Conservation (phyloP, 192 early-diverging fungal species). For the Podila epicladia region DNA sequence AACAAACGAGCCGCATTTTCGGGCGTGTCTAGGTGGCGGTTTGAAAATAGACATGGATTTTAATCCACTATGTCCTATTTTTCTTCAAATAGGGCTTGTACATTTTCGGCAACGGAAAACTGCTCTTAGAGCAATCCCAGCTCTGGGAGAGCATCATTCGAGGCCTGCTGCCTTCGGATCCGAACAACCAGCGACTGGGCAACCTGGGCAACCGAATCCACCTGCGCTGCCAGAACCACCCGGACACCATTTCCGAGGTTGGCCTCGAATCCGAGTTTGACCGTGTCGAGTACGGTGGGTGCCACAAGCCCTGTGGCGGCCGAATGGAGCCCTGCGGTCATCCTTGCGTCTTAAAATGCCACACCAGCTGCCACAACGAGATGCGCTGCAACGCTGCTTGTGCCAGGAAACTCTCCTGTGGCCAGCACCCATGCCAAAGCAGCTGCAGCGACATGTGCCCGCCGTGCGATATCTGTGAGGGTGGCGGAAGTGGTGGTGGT, state of each 20-base stretch:
- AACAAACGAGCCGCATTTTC: not conserved
- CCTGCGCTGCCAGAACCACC: slow-evolving; percentile 52
- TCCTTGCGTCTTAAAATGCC: slow-evolving; percentile 37
- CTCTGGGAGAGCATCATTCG: slow-evolving; percentile 60
- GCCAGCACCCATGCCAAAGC: slow-evolving; percentile 19
- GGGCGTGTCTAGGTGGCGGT: not conserved
- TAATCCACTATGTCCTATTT: not conserved
- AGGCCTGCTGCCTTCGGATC: slow-evolving; percentile 26
- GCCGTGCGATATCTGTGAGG: slow-evolving; percentile 9
- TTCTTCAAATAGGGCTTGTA: slow-evolving; percentile 58
- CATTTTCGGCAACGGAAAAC: slow-evolving; percentile 61
- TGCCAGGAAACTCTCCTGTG: slow-evolving; percentile 15
- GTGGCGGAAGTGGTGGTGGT: not conserved
- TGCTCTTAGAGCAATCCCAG: slow-evolving; percentile 53
- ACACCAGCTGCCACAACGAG: slow-evolving; percentile 14
- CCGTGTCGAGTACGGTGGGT: slow-evolving; percentile 57
- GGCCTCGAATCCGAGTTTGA: slow-evolving; percentile 58
- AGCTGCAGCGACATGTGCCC: slow-evolving; percentile 25
- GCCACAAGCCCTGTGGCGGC: slow-evolving; percentile 47
- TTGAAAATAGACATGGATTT: too few relatives aligned
- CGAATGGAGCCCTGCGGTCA: slow-evolving; percentile 45
- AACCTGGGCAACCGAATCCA: slow-evolving; percentile 54
- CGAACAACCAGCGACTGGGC: slow-evolving; percentile 43
- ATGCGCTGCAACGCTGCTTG: slow-evolving; percentile 31
- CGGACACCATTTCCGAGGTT: slow-evolving; percentile 38